These are phyloP conservation scores for Rhodotorula toruloides DNA, from an alignment of 768 basidiomycete species.

Conservation along the genomic window DNA sequence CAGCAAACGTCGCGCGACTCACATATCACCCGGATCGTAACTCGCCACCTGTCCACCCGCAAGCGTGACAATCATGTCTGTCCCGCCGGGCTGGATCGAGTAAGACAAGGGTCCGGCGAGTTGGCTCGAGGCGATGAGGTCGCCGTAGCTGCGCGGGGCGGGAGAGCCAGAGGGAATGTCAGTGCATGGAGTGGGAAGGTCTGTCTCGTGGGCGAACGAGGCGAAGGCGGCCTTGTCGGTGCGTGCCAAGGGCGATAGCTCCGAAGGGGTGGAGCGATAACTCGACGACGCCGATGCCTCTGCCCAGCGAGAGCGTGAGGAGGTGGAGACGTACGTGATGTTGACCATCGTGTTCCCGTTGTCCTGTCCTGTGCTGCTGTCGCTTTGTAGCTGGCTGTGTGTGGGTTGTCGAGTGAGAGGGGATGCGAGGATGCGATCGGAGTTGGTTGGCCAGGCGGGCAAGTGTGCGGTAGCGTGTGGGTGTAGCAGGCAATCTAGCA, in stretches of 20 bases:
- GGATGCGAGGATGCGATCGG: not conserved
- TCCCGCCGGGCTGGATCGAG: conserved; percentile 30
- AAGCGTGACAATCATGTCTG: conserved; percentile 35
- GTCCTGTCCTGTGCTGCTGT: no score
- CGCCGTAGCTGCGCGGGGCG: conserved; percentile 17
- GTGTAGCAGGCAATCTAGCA: no score
- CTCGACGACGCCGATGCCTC: not conserved
- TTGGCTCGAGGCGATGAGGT: conserved; percentile 3
- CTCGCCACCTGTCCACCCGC: conserved; percentile 43
- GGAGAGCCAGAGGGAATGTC: not conserved
- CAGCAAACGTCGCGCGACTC: not conserved
- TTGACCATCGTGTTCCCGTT: conserved; percentile 30
- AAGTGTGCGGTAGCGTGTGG: no score
- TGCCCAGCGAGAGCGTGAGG: not conserved
- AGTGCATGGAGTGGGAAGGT: no score
- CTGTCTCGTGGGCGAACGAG: no score
- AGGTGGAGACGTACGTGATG: conserved; percentile 24
- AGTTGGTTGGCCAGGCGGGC: no score
- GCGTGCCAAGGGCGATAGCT: no score
- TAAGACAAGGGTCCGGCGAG: conserved; percentile 10
- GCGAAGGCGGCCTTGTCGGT: no score
- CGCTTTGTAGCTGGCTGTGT: no score
- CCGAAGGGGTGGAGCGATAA: not conserved
- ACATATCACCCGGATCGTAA: conserved; percentile 62
- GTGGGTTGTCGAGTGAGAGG: no score